Base-by-base conservation (phyloP, 2,329 filamentous ascomycete species). In the Aureobasidium zeae region DNA sequence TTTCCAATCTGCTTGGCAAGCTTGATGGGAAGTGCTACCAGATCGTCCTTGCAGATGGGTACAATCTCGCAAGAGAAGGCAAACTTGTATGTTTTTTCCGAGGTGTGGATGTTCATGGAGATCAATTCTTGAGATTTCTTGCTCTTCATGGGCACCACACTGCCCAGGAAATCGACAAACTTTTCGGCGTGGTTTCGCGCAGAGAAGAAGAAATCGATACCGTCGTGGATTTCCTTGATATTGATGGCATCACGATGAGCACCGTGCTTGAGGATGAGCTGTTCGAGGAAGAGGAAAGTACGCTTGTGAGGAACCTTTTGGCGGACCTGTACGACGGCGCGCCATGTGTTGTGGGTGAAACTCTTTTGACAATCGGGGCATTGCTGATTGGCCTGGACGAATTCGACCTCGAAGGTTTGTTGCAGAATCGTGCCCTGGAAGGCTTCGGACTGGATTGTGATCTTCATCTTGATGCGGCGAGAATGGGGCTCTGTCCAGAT, bases 401-500 rank as follows among this genome's bases (percentile, higher is more conserved):
- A 98, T 62, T 93, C 79, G 13, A 96, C 87, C 67, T 96, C 89
- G 61, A 98, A 95, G 38, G 79, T 83, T 66, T 98, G 91, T 65
- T 98, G 91, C 55, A 98, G 61, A 48, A 82, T 80, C 8, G 77
- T 78, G 26, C 75, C 77, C 55, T 80, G 69, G 55, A 74, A 76
- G 30, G 75, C 75, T 60, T 81, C 74, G 53, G 77, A 73, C 59
- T 96, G 91, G 35, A 96, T 81, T 1, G 91, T 96, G 63, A 98
- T 81, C 70, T 95, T 95, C 63, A 96, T 81, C 67, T 88, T 93
- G 51, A 96, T 75, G 61, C 91, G 74, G 58, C 86, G 75, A 55
- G 88, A 95, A 68, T 98, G 91, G 9, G 91, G 89, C 65, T 98
- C 91, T 1, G 91, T 98, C 91, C 91, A 98, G 59, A 96, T 84